Evolutionary conservation across 73 alveolate species (phyloP), one percentile per base, ranked within the genome.

Genomic region (Tetrahymena malaccensis): DNA sequence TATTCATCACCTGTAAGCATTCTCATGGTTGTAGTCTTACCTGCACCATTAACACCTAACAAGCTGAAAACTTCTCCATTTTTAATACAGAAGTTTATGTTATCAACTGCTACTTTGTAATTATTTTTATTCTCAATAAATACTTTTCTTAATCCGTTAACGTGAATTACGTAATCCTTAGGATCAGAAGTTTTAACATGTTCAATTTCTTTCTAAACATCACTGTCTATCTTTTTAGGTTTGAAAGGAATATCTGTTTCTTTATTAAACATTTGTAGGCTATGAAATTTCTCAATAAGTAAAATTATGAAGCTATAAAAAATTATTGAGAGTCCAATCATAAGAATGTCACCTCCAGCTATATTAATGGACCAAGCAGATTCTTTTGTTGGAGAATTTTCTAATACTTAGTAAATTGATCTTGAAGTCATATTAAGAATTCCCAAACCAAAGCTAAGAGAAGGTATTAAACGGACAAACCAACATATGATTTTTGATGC

Each of bases 31-130:
- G 99, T 97, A 22, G 99, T 97, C 94, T 98, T 98, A 40, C 99
- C 99, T 16, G 99, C 99, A 21, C 99, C 99, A 94, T 98, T 98
- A 44, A 97, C 97, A 9, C 99, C 99, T 58, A 98, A 94, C 40
- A 98, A 95, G 34, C 98, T 98, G 96, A 98, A 98, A 94, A 98
- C 97, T 93, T 98, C 99, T 22, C 99, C 99, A 34, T 95, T 96
- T 85, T 97, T 98, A 16, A 98, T 97, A 35, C 98, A 97, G 96
- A 98, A 98, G 27, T 97, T 94, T 34, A 97, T 93, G 93, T 97
- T 97, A 96, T 97, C 97, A 27, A 98, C 98, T 17, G 99, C 99
- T 17, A 94, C 95, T 43, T 96, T 95, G 35, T 15, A 40, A 85
- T 31, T 10, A 4, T 56, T 22, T 93, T 93, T 35, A 15, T 58